These are phyloP conservation scores for Prototheca cutis DNA, from an alignment of 163 green algal genomes.

Conservation along the genomic window DNA sequence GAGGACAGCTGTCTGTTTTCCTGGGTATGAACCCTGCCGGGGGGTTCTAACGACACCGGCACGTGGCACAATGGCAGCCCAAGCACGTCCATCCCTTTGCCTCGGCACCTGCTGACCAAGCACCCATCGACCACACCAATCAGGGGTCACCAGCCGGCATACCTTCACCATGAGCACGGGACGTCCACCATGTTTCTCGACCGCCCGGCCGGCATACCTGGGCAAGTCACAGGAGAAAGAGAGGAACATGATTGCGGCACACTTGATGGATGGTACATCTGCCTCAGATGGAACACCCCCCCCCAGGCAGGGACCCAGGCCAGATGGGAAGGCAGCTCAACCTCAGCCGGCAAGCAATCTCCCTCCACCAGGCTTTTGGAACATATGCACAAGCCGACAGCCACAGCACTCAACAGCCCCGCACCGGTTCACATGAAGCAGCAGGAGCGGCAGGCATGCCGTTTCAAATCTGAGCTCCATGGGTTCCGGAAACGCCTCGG, in stretches of 20 bases:
- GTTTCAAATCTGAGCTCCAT: slow-evolving; percentile 73
- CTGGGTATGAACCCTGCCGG: too few species aligned
- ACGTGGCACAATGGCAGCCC: too few species aligned
- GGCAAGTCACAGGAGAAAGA: background rate
- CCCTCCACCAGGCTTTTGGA: too few species aligned
- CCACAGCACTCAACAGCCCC: too few species aligned
- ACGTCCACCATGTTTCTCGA: slow-evolving; percentile 31
- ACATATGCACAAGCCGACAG: too few species aligned
- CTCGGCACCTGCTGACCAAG: too few species aligned
- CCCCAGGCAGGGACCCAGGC: too few species aligned
- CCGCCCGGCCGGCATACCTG: slow-evolving; percentile 54
- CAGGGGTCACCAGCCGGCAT: background rate
- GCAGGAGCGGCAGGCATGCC: slow-evolving; percentile 65
- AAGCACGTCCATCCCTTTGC: too few species aligned
- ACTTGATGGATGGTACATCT: background rate
- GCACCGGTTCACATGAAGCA: slow-evolving; percentile 75
- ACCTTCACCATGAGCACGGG: slow-evolving; percentile 54
- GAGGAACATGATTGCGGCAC: background rate
- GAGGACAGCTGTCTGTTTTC: too few species aligned
- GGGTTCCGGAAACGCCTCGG: slow-evolving; percentile 31
- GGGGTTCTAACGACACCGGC: too few species aligned
- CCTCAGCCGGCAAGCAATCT: too few species aligned
- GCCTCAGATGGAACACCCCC: background rate
- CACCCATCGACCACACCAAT: background rate
- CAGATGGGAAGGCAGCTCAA: too few species aligned